These are phyloP conservation scores for Lactifluus echinatus DNA, from an alignment of 768 basidiomycete species.

Conservation along the genomic window DNA sequence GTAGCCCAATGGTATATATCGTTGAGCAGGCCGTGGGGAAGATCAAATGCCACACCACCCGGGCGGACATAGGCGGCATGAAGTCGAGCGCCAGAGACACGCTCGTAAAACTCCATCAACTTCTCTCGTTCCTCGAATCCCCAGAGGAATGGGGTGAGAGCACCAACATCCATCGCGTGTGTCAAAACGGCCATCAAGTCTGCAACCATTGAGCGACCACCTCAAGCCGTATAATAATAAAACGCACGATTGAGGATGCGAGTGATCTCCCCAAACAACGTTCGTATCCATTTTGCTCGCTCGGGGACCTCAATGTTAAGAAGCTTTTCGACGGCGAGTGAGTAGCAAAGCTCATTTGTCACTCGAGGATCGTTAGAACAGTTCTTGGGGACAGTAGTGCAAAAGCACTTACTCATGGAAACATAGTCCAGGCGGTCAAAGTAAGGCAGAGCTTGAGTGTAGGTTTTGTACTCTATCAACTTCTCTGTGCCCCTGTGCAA, in stretches of 20 bases:
- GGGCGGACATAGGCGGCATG: conserved; percentile 98
- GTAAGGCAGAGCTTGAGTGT: conserved; percentile 94
- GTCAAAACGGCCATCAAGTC: conserved; percentile 96
- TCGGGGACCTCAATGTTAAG: conserved; percentile 96
- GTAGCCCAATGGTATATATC: conserved; percentile 99
- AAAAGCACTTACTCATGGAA: conserved; percentile 81
- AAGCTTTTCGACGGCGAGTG: conserved; percentile 94
- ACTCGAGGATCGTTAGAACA: conserved; percentile 40
- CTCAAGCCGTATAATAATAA: not conserved
- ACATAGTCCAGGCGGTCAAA: conserved; percentile 99
- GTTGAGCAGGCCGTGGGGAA: conserved; percentile 96
- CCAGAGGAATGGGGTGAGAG: conserved; percentile 97
- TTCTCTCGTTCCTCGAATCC: conserved; percentile 99
- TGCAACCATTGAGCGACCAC: conserved; percentile 24
- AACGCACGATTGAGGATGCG: conserved; percentile 84
- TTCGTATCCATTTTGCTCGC: conserved; percentile 97
- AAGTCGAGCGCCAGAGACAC: conserved; percentile 94
- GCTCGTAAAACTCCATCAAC: conserved; percentile 99
- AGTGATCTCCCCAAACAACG: conserved; percentile 94
- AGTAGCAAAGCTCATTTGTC: conserved; percentile 98
- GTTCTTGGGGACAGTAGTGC: not conserved
- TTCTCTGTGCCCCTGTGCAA: conserved; percentile 98
- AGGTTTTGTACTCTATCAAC: conserved; percentile 97
- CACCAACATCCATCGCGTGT: conserved; percentile 96
- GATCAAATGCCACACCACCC: conserved; percentile 94